Evolutionary conservation across 164 flowering plant genomes (phyloP).

Genomic region (Taxillus chinensis): DNA sequence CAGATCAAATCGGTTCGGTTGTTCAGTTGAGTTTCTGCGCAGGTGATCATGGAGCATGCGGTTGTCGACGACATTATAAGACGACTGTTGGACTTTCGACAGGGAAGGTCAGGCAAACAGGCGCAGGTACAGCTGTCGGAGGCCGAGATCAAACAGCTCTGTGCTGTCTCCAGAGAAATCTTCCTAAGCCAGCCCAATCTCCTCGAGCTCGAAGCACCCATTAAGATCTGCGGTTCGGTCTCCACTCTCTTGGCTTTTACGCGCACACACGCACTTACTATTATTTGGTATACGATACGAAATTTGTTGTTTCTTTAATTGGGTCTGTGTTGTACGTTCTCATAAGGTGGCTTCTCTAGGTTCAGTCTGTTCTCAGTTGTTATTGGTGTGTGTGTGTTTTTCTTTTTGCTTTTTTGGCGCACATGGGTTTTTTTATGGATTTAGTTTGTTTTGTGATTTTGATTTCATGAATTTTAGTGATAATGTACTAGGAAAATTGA

Average conservation of each 20-base stretch:
- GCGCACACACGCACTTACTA: background rate
- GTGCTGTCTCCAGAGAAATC: conserved; percentile 45
- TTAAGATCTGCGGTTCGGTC: conserved; percentile 61
- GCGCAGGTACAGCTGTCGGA: conserved; percentile 76
- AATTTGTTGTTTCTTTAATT: too few relatives aligned
- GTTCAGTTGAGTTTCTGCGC: conserved; percentile 10
- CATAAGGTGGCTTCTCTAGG: too few relatives aligned
- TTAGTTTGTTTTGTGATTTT: too few relatives aligned
- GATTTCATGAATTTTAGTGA: too few relatives aligned
- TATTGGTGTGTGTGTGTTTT: too few relatives aligned
- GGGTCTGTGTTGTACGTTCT: too few relatives aligned
- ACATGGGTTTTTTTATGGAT: too few relatives aligned
- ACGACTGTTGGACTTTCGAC: conserved; percentile 49
- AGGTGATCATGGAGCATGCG: conserved; percentile 34
- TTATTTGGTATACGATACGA: too few relatives aligned
- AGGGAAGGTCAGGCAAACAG: conserved; percentile 55
- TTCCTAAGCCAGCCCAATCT: conserved; percentile 65
- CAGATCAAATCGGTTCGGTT: background rate
- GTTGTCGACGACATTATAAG: conserved; percentile 52
- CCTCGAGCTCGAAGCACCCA: conserved; percentile 77
- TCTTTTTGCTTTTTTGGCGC: too few relatives aligned
- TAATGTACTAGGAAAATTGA: too few relatives aligned
- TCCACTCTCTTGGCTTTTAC: conserved; percentile 10
- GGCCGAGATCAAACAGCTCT: conserved; percentile 68
- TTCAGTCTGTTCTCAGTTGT: too few relatives aligned